A percentile compares a stretch with the other conserved stretches of the same genome.
Conservation (phyloP, 345 rosid genomes). For the Clausena lansium region DNA sequence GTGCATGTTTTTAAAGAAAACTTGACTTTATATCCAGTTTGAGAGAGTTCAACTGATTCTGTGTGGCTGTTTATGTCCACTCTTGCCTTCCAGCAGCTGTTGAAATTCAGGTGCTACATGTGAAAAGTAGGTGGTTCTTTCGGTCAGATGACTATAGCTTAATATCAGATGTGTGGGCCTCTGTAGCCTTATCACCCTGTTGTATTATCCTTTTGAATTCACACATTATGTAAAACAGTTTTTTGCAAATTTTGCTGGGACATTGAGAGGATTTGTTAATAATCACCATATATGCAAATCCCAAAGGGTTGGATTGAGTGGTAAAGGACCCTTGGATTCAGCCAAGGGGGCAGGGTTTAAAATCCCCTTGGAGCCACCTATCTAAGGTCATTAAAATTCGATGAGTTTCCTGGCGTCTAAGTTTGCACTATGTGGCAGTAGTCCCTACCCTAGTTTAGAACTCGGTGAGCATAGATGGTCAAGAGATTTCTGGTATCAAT, state of each 20-base stretch:
- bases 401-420: background rate
- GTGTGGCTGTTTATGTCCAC: background rate
- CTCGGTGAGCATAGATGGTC: background rate
- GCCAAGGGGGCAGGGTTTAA: background rate
- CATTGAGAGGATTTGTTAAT: background rate
- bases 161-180: background rate
- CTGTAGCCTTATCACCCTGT: background rate
- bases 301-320: background rate
- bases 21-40: background rate
- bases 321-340: background rate
- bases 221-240: background rate
- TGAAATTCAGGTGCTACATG: background rate
- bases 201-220: background rate
- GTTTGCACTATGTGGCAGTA: background rate
- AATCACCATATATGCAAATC: background rate
- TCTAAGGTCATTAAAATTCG: background rate
- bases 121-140: background rate
- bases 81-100: background rate
- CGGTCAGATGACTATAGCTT: background rate
- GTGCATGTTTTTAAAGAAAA: background rate
- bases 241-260: background rate
- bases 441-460: background rate
- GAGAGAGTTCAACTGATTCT: slow-evolving; percentile 1
- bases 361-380: background rate
- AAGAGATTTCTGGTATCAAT: background rate